Conservation (phyloP, 805 yeast genomes). For the Sungouiozyma intestinalis region DNA sequence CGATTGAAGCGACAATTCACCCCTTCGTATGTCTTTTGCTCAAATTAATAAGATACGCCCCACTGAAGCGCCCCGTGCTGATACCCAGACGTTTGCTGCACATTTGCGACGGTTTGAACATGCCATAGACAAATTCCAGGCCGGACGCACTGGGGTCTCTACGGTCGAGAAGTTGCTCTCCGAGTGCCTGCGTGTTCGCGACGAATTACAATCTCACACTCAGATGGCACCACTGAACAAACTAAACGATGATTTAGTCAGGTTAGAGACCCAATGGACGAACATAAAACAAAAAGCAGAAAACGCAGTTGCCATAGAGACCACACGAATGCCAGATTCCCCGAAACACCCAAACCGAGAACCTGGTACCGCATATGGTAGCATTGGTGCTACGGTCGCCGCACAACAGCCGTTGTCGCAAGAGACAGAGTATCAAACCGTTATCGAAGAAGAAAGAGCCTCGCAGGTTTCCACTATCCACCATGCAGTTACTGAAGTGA, state of each 20-base stretch:
- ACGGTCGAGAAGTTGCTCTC: background rate
- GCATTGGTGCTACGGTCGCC: background rate
- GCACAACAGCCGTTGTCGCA: conserved; percentile 16
- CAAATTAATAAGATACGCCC: too few species aligned
- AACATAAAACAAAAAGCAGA: background rate
- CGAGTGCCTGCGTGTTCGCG: background rate
- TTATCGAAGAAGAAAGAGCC: conserved; percentile 62
- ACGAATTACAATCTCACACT: background rate
- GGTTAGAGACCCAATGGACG: background rate
- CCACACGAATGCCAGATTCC: too few species aligned
- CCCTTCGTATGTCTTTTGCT: background rate
- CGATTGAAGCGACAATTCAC: background rate
- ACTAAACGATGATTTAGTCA: background rate
- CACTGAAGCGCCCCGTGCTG: background rate
- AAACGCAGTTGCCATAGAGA: too few species aligned
- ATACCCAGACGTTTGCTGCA: background rate
- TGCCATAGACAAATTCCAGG: background rate
- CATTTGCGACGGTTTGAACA: background rate
- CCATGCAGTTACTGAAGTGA: conserved; percentile 74
- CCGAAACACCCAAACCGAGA: too few species aligned
- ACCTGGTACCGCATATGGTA: too few species aligned
- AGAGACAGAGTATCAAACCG: conserved; percentile 52
- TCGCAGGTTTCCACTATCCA: conserved; percentile 62
- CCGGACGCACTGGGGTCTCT: background rate
- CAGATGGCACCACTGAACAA: background rate